Evolutionary conservation across 805 yeast genomes (phyloP).

Genomic region (Candida germanica): DNA sequence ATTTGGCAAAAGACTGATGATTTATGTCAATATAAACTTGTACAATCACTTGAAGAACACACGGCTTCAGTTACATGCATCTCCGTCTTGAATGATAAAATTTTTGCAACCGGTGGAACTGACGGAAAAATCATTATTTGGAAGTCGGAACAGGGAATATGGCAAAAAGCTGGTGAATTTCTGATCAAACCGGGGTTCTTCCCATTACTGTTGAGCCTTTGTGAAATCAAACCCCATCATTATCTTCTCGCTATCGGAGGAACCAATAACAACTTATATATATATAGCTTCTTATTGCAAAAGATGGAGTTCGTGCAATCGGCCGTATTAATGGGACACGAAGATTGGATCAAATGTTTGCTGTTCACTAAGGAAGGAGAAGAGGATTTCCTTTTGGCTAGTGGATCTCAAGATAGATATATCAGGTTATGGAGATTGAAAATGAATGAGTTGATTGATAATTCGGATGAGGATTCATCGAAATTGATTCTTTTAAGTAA

Average conservation of each 20-base stretch:
- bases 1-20: constrained; percentile 49
- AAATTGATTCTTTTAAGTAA: constrained; percentile 60
- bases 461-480: constrained; percentile 51
- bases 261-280: constrained; percentile 51
- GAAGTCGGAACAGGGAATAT: constrained; percentile 22
- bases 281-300: constrained; percentile 43
- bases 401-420: constrained; percentile 91
- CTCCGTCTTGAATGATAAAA: constrained; percentile 33
- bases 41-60: constrained; percentile 39
- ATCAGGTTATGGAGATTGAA: constrained; percentile 84
- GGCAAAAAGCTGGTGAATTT: constrained; percentile 27
- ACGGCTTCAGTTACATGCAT: constrained; percentile 53
- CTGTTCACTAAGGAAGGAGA: constrained; percentile 50
- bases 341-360: constrained; percentile 89
- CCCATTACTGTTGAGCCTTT: constrained; percentile 31
- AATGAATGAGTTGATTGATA: constrained; percentile 52
- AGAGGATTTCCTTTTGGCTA: constrained; percentile 66
- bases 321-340: constrained; percentile 80
- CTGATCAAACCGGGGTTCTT: constrained; percentile 45
- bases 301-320: constrained; percentile 19
- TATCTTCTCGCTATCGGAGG: constrained; percentile 71
- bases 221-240: constrained; percentile 27
- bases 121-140: constrained; percentile 58
- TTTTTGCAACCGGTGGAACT: constrained; percentile 62
- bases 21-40: constrained; percentile 26